These are phyloP conservation scores for Rossbeevera mucosa DNA, from an alignment of 768 basidiomycete species.

Conservation along the genomic window DNA sequence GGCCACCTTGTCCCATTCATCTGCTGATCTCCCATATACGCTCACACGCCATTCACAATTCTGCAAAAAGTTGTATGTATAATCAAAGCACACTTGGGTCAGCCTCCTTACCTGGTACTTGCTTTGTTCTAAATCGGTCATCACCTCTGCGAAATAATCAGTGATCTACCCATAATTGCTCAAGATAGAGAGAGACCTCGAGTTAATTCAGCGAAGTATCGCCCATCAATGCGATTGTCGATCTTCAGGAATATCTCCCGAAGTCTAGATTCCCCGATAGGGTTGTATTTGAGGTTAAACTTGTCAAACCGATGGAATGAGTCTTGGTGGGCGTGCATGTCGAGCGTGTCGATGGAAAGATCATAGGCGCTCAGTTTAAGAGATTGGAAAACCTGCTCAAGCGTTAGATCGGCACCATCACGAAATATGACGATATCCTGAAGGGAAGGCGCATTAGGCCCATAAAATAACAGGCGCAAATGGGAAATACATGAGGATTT, in stretches of 20 bases:
- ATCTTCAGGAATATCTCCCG: slow-evolving; percentile 98
- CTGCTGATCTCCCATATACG: slow-evolving; percentile 77
- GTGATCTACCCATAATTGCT: not conserved
- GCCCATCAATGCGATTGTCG: slow-evolving; percentile 88
- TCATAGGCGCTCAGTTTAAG: slow-evolving; percentile 95
- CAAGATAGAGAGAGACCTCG: slow-evolving; percentile 49
- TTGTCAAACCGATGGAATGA: slow-evolving; percentile 99
- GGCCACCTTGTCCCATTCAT: slow-evolving; percentile 98
- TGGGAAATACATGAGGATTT: slow-evolving; percentile 58
- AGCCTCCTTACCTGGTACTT: slow-evolving; percentile 79
- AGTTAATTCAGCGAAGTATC: slow-evolving; percentile 92
- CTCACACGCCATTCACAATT: slow-evolving; percentile 98
- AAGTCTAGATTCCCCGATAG: slow-evolving; percentile 89
- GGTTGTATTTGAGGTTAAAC: slow-evolving; percentile 97
- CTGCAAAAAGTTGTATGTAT: slow-evolving; percentile 32
- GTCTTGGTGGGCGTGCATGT: slow-evolving; percentile 99
- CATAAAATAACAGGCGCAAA: not conserved
- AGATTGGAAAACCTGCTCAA: slow-evolving; percentile 94
- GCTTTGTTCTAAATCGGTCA: slow-evolving; percentile 96
- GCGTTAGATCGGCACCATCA: slow-evolving; percentile 82
- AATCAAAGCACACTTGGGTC: not conserved
- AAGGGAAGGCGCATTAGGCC: not conserved
- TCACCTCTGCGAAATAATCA: slow-evolving; percentile 62
- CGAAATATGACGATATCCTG: slow-evolving; percentile 96
- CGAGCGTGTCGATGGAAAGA: slow-evolving; percentile 95